Percentiles rank a stretch among this genome's conserved stretches.
Conservation (phyloP, 106 monocot genomes). For the Acorus calamus region DNA sequence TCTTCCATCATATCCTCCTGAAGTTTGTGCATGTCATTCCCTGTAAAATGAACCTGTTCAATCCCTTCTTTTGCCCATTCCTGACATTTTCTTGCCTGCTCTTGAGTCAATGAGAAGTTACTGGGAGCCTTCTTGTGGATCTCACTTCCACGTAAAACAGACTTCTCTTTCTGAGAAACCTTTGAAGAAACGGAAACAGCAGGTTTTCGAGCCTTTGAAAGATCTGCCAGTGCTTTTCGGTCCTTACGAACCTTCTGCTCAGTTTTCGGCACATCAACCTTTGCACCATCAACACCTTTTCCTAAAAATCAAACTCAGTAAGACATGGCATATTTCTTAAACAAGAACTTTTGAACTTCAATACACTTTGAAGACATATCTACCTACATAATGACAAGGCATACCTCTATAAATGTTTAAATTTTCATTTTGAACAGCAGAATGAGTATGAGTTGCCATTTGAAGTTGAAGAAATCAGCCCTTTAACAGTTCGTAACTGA, state of each 20-base stretch:
- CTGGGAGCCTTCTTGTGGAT: slow-evolving; percentile 19
- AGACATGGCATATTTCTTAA: too few species aligned
- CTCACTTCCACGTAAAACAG: not conserved
- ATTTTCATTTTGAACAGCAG: slow-evolving; percentile 34
- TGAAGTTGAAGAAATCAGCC: too few species aligned
- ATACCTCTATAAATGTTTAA: slow-evolving; percentile 26
- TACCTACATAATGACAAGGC: not conserved
- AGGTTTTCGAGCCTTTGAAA: slow-evolving; percentile 25
- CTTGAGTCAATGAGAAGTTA: slow-evolving; percentile 25
- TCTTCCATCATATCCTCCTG: slow-evolving; percentile 27
- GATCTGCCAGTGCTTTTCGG: slow-evolving; percentile 38
- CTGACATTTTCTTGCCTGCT: slow-evolving; percentile 32
- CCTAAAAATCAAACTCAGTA: slow-evolving; percentile 8
- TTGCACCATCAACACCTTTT: slow-evolving; percentile 24
- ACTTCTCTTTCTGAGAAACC: slow-evolving; percentile 18
- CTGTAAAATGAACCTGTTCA: slow-evolving; percentile 40
- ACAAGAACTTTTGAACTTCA: not conserved
- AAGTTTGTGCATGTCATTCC: slow-evolving; percentile 39
- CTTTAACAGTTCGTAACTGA: too few species aligned
- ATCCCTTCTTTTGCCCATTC: slow-evolving; percentile 68
- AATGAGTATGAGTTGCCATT: slow-evolving; percentile 21
- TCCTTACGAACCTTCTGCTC: slow-evolving; percentile 17
- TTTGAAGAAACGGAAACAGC: slow-evolving; percentile 11
- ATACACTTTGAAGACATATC: not conserved
- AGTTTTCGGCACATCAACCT: slow-evolving; percentile 19